phyloP scores from a whole-genome alignment of 768 basidiomycete species.

The Hygrocybe punicea region DNA sequence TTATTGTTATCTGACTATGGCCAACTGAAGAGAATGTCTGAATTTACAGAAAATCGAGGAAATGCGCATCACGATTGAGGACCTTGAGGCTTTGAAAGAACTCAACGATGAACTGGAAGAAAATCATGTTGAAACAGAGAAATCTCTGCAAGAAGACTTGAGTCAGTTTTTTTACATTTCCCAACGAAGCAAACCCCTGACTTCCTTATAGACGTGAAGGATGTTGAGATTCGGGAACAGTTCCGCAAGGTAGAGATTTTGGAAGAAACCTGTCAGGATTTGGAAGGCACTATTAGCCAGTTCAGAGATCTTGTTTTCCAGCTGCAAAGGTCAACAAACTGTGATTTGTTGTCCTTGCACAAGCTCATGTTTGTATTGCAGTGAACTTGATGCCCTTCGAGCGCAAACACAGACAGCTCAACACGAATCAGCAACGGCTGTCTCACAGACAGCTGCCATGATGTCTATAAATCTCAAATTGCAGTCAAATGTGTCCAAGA shows the following conservation, averaged over 20 bases:
- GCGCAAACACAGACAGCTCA: conserved; percentile 83
- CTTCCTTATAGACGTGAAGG: conserved; percentile 55
- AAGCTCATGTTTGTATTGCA: conserved; percentile 28
- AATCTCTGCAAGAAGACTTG: conserved; percentile 83
- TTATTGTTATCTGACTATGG: not conserved
- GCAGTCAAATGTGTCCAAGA: conserved; percentile 86
- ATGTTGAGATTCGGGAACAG: conserved; percentile 66
- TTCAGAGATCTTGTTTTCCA: conserved; percentile 90
- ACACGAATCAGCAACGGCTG: conserved; percentile 75
- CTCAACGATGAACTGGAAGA: conserved; percentile 97
- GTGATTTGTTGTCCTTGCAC: conserved; percentile 1
- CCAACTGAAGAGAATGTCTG: not conserved
- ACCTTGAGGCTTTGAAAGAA: conserved; percentile 92
- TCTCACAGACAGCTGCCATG: conserved; percentile 87
- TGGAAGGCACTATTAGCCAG: conserved; percentile 83
- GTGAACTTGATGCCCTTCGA: conserved; percentile 82
- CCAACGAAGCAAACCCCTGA: not conserved
- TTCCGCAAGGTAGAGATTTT: conserved; percentile 59
- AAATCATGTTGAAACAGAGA: conserved; percentile 92
- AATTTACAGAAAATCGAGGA: conserved; percentile 85
- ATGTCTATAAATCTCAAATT: conserved; percentile 93
- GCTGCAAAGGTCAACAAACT: conserved; percentile 63
- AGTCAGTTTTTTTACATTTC: conserved; percentile 44
- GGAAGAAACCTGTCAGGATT: conserved; percentile 79
- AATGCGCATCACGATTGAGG: conserved; percentile 94